These are phyloP conservation scores for Cupressus sempervirens DNA, from an alignment of 75 land plant genomes.

Conservation along the genomic window DNA sequence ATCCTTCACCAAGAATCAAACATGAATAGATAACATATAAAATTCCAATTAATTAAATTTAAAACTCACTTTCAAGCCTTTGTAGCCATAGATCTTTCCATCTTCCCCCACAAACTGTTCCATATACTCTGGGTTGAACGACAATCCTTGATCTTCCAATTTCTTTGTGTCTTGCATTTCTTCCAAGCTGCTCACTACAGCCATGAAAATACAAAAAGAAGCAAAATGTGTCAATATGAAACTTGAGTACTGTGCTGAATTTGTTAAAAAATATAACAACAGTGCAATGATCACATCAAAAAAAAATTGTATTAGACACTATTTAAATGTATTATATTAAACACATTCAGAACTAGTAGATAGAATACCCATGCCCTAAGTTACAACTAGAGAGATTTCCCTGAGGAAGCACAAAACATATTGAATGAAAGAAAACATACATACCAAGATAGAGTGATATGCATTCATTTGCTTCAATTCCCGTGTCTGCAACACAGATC, in stretches of 20 bases:
- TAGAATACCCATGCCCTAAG: neutral
- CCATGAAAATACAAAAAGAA: neutral
- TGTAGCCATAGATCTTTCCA: constrained; percentile 91
- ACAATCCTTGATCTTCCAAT: constrained; percentile 1
- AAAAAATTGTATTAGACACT: neutral
- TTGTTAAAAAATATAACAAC: neutral
- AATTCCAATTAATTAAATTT: neutral
- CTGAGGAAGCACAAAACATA: neutral
- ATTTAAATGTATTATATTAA: neutral
- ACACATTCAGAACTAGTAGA: neutral
- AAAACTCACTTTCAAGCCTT: constrained; percentile 27
- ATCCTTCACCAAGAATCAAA: neutral
- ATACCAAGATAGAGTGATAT: constrained; percentile 8
- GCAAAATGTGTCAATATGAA: neutral
- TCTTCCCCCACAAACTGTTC: constrained; percentile 79
- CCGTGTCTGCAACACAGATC: constrained; percentile 4
- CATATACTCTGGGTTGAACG: constrained; percentile 51
- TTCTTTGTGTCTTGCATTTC: constrained; percentile 3
- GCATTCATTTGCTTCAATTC: constrained; percentile 6
- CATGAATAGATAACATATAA: neutral
- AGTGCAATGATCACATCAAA: neutral
- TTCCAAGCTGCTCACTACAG: constrained; percentile 6
- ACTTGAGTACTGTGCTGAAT: neutral
- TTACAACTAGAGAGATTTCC: neutral
- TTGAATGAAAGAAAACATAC: neutral